These are phyloP conservation scores for Trypanosoma platydactyli DNA, from an alignment of 208 protist species.

Conservation along the genomic window DNA sequence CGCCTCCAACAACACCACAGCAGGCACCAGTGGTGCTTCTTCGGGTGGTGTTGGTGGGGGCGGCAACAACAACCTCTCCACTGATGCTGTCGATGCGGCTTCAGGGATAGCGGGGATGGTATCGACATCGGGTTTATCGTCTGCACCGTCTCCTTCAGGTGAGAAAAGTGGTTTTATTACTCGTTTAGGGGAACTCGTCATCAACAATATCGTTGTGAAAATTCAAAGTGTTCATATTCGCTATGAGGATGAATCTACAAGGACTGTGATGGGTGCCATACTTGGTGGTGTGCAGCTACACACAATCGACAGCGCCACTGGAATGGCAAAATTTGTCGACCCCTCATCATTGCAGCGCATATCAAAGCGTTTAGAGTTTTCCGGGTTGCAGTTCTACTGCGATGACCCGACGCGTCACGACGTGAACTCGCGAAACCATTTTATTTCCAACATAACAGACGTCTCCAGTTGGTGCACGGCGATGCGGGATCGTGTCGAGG, in stretches of 20 bases:
- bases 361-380: constrained; percentile 75
- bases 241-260: constrained; percentile 71
- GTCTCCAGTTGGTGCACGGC: constrained; percentile 66
- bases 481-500: constrained; percentile 71
- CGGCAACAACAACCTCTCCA: background rate
- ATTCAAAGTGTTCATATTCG: constrained; percentile 81
- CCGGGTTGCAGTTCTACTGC: constrained; percentile 83
- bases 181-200: constrained; percentile 73
- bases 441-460: constrained; percentile 48
- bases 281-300: constrained; percentile 75
- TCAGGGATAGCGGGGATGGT: background rate
- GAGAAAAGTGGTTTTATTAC: constrained; percentile 58
- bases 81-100: background rate
- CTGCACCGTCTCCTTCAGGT: background rate
- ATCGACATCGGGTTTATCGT: background rate
- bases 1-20: constrained; percentile 3
- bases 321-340: constrained; percentile 75
- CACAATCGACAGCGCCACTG: constrained; percentile 68
- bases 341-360: constrained; percentile 49
- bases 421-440: constrained; percentile 15
- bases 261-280: constrained; percentile 67
- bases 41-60: background rate
- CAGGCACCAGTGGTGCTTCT: background rate
- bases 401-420: constrained; percentile 58
- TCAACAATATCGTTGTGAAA: constrained; percentile 90